Evolutionary conservation across 176 grass and related monocot genomes (phyloP).

Genomic region (Oryza australiensis): DNA sequence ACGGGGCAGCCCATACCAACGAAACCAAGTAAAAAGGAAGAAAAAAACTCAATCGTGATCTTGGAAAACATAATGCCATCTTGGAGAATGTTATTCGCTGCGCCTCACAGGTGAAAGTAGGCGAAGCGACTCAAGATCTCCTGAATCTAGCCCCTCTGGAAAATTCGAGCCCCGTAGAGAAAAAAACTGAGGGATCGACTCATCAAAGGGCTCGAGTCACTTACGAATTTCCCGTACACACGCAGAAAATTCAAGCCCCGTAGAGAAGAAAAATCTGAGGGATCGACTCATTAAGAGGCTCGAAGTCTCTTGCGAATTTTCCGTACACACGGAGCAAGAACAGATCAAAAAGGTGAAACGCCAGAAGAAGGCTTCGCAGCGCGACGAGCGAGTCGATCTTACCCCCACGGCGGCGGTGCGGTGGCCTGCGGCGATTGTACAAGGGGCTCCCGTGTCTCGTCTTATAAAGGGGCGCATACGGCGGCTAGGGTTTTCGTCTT

Average conservation of each 20-base stretch:
- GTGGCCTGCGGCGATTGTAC: fast-evolving
- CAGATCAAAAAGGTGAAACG: not conserved
- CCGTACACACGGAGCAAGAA: not conserved
- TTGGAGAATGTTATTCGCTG: conserved; percentile 92
- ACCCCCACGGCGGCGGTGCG: conserved; percentile 38
- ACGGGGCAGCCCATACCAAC: conserved; percentile 34
- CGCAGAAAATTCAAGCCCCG: conserved; percentile 60
- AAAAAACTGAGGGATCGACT: conserved; percentile 54
- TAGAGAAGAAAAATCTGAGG: conserved; percentile 33
- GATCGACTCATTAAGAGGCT: conserved; percentile 75
- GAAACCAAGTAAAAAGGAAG: not conserved
- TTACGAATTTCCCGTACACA: not conserved
- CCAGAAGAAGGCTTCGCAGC: not conserved
- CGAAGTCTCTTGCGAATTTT: not conserved
- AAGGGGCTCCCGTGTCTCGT: not conserved
- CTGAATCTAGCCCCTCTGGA: conserved; percentile 64
- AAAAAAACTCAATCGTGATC: conserved; percentile 12
- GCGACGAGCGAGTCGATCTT: not conserved
- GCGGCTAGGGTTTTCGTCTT: conserved; percentile 58
- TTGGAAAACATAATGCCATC: conserved; percentile 84
- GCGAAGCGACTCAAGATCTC: conserved; percentile 90
- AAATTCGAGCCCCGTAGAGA: conserved; percentile 59
- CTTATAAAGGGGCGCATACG: conserved; percentile 30
- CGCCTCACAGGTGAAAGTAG: conserved; percentile 44
- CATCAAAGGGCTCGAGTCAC: conserved; percentile 53